Evolutionary conservation across 345 rosid species (phyloP).

Genomic region (Lepidium aucheri): DNA sequence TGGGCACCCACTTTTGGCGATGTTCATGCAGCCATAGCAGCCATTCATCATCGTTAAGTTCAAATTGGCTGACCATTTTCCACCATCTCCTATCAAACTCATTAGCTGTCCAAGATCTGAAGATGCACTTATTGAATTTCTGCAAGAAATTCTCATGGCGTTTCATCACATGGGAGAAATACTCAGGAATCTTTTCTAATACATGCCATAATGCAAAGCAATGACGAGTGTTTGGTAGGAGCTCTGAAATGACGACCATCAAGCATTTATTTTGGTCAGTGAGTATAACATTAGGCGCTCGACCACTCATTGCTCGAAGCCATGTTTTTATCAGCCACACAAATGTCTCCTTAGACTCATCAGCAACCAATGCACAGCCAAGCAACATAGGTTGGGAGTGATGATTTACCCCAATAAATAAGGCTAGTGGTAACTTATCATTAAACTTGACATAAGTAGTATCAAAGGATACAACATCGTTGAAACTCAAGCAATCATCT

Average conservation of each 20-base stretch:
- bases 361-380: constrained; percentile 41
- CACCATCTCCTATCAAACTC: constrained; percentile 55
- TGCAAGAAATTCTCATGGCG: constrained; percentile 42
- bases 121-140: constrained; percentile 56
- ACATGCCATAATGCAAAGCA: constrained; percentile 41
- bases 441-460: constrained; percentile 39
- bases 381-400: constrained; percentile 39
- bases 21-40: constrained; percentile 48
- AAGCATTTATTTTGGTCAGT: constrained; percentile 39
- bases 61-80: constrained; percentile 54
- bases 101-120: constrained; percentile 53
- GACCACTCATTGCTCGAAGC: constrained; percentile 42
- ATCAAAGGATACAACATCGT: constrained; percentile 40
- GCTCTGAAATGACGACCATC: constrained; percentile 30
- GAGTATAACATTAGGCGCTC: constrained; percentile 36
- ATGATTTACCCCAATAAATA: constrained; percentile 40
- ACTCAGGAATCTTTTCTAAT: constrained; percentile 39
- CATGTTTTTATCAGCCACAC: constrained; percentile 38
- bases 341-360: constrained; percentile 35
- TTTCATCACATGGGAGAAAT: constrained; percentile 33
- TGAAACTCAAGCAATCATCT: constrained; percentile 34
- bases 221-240: constrained; percentile 37
- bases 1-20: constrained; percentile 53
- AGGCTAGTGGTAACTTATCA: constrained; percentile 39
- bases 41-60: constrained; percentile 48